Conservation (phyloP, 2,329 filamentous ascomycete genomes). For the Sporothrix sp. region DNA sequence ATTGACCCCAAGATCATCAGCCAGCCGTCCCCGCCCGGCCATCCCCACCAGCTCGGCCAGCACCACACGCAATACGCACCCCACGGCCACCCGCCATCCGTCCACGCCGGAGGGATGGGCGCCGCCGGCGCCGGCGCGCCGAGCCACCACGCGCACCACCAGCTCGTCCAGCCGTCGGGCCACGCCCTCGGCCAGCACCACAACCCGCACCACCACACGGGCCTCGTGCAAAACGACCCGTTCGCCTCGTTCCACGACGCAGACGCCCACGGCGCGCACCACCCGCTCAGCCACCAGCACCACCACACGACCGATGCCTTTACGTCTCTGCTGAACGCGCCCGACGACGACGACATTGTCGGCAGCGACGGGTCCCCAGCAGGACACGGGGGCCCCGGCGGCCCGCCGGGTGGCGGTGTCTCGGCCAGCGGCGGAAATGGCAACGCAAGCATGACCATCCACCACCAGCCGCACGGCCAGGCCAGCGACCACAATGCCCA, state of each 20-base stretch:
- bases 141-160: conserved; percentile 4
- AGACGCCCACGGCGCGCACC: conserved; percentile 26
- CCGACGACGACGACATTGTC: conserved; percentile 25
- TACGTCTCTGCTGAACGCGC: conserved; percentile 43
- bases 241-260: conserved; percentile 30
- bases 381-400: not conserved
- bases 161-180: conserved; percentile 7
- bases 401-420: not conserved
- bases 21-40: conserved; percentile 26
- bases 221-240: conserved; percentile 18
- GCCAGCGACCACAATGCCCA: conserved; percentile 1
- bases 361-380: conserved; percentile 4
- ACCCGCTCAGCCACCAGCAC: conserved; percentile 18
- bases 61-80: conserved; percentile 16
- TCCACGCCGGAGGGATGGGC: not conserved
- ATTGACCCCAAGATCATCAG: conserved; percentile 53
- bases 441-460: not conserved
- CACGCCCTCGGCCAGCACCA: conserved; percentile 21
- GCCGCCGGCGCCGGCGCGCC: not conserved
- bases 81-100: not conserved
- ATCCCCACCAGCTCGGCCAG: conserved; percentile 15
- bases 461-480: conserved; percentile 10
- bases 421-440: not conserved
- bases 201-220: conserved; percentile 19
- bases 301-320: conserved; percentile 36